Percentiles rank a stretch among this genome's conserved stretches.
Evolutionary conservation across 257 asterid species (phyloP).

Genomic region (Solanum corneliomulleri): DNA sequence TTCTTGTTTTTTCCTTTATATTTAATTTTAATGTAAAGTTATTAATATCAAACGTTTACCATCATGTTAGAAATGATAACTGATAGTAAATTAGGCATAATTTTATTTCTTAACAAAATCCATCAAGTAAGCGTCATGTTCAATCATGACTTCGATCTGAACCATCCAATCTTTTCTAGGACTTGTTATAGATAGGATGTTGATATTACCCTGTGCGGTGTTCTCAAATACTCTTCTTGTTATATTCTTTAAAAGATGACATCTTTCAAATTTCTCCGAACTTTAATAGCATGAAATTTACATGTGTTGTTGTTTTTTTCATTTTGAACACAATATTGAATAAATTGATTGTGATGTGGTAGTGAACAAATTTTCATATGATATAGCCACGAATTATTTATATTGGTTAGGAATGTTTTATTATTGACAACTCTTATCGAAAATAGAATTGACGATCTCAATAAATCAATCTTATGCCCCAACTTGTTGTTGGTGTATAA

Average conservation of each 20-base stretch:
- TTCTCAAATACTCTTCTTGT: background rate
- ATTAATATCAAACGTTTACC: no score
- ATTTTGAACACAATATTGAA: background rate
- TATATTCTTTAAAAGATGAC: background rate
- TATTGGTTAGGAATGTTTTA: background rate
- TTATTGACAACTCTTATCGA: background rate
- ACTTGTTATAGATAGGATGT: no score
- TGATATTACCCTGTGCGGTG: background rate
- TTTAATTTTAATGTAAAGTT: background rate
- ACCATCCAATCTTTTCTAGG: no score
- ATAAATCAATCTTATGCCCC: background rate
- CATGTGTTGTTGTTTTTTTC: background rate
- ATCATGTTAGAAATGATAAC: no score
- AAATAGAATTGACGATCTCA: background rate
- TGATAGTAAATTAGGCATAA: background rate
- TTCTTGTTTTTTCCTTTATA: no score
- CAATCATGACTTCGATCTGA: background rate
- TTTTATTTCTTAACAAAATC: no score
- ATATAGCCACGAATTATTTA: background rate
- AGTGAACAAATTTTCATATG: background rate
- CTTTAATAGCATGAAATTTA: background rate
- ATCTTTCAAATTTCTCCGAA: no score
- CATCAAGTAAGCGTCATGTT: background rate
- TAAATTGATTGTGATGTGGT: background rate
- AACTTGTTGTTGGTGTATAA: background rate